A percentile compares a stretch with the other conserved stretches of the same genome.
These are phyloP conservation scores for Peterozyma xylosa DNA, from an alignment of 805 yeast genomes.

Conservation along the genomic window DNA sequence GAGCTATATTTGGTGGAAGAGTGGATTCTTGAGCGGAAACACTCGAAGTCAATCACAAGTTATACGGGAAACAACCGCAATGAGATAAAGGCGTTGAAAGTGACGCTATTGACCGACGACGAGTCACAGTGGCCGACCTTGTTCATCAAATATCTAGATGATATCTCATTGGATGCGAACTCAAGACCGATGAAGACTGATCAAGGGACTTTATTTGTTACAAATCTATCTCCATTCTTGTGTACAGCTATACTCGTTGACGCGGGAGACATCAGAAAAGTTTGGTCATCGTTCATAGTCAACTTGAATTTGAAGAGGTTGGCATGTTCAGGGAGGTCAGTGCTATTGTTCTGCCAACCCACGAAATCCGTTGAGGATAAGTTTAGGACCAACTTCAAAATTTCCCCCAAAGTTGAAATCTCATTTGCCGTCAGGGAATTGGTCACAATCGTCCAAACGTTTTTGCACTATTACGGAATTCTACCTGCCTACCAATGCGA, in stretches of 20 bases:
- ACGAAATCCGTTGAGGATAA: constrained; percentile 76
- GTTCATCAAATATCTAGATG: constrained; percentile 57
- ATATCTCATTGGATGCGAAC: constrained; percentile 49
- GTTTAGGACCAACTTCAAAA: constrained; percentile 66
- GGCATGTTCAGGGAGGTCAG: constrained; percentile 82
- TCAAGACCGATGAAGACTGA: constrained; percentile 62
- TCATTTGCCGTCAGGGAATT: constrained; percentile 67
- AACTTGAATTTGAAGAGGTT: constrained; percentile 72
- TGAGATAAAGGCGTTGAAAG: constrained; percentile 46
- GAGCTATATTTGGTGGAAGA: constrained; percentile 92
- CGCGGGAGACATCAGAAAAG: constrained; percentile 42
- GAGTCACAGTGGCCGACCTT: constrained; percentile 39
- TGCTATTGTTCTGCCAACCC: constrained; percentile 61
- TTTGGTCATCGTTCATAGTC: constrained; percentile 54
- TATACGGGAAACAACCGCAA: constrained; percentile 82
- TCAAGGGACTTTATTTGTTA: constrained; percentile 61
- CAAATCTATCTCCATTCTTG: constrained; percentile 77
- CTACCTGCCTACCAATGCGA: constrained; percentile 67
- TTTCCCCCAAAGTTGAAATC: constrained; percentile 45
- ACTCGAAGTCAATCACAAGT: constrained; percentile 64
- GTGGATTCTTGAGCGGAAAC: constrained; percentile 74
- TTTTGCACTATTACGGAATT: constrained; percentile 70
- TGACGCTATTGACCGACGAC: constrained; percentile 44
- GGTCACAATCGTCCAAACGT: constrained; percentile 65
- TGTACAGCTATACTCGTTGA: constrained; percentile 69